Evolutionary conservation across 2,329 filamentous ascomycete species (phyloP), one percentile per base, ranked within the genome.

Genomic region (Zasmidium cellare): DNA sequence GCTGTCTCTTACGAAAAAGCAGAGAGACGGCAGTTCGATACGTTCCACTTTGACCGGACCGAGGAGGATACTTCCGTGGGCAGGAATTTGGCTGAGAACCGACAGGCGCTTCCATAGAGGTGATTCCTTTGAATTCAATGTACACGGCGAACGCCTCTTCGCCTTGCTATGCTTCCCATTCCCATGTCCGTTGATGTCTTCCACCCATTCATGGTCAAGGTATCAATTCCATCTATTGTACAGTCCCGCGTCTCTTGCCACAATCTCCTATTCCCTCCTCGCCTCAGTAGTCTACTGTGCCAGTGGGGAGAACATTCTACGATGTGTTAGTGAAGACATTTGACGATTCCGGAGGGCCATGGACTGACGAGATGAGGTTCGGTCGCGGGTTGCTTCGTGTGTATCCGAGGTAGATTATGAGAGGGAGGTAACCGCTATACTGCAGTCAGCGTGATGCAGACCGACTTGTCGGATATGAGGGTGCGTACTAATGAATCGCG

Each of bases 341-440:
- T 24, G 12, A 20, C 2, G 23, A 7, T 48, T 16, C 31, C 11
- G 11, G 20, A 3, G 11, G 7, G 11, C n/a, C 18, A 41, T 6
- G 12, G 6, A 48, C 58, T 41, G 44, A 89, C 87, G 86, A 85
- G 79, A 90, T 88, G 68, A 90, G 75, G 47, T 91, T 88, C 55
- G 94, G 94, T 74, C 90, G 87, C 44, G 94, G 94, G 76, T 93
- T 89, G 82, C 92, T 97, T 76, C 90, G 89, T 55, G 93, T 96
- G 81, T 96, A 97, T 69, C 93, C 94, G 70, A 99, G 88, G 78
- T 97, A 99, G 76, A 99, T 84, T 75, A 99, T 96, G 77, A 99
- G 79, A 69, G 94, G 94, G 58, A 99, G 86, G 78, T 97, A 99
- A 76, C 94, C 94, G 82, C 91, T 96, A 69, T 28, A 16, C 11